Evolutionary conservation across 2,329 filamentous ascomycete genomes (phyloP), one percentile per base, ranked within the genome.

Genomic region (Fusarium acutatum): DNA sequence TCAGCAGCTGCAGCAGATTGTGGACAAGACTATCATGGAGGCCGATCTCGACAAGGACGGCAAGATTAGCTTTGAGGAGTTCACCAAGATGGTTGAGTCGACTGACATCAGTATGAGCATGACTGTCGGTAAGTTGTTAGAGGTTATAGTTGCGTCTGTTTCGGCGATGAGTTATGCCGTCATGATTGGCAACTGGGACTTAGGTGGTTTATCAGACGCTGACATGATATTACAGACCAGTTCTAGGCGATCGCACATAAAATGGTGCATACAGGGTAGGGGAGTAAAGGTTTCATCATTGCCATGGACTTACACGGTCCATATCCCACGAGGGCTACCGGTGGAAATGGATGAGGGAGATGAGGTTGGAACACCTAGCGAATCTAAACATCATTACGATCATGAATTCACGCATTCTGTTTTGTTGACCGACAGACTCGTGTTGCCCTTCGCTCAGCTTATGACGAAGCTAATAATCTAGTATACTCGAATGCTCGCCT

Each of bases 11-110:
- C 96, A 99, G 86, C 96, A 96, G 90, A 99, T 99, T 82, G 96
- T 99, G 77, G 96, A 99, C 87, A 99, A 99, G 91, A 99, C 96
- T 68, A 98, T 99, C 82, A 98, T 98, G 96, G 96, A 99, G 86
- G 96, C 96, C 54, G 96, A 99, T 84, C 88, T 95, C 77, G 96
- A 99, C 84, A 91, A 92, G 70, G 96, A 99, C 83, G 96, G 96
- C 80, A 97, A 97, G 88, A 98, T 99, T 83, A 97, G 94, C 87
- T 99, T 99, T 80, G 95, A 98, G 84, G 96, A 99, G 88, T 99
- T 99, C 82, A 96, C 92, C 70, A 94, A 96, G 86, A 98, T 99
- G 96, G 96, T 99, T 58, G 96, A 98, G 88, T 97, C 93, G 82
- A 98, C 96, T 64, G 91, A 93, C 79, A 88, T 93, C 76, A 92